These are phyloP conservation scores for Zelonia costaricensis DNA, from an alignment of 208 protist species.

Conservation along the genomic window DNA sequence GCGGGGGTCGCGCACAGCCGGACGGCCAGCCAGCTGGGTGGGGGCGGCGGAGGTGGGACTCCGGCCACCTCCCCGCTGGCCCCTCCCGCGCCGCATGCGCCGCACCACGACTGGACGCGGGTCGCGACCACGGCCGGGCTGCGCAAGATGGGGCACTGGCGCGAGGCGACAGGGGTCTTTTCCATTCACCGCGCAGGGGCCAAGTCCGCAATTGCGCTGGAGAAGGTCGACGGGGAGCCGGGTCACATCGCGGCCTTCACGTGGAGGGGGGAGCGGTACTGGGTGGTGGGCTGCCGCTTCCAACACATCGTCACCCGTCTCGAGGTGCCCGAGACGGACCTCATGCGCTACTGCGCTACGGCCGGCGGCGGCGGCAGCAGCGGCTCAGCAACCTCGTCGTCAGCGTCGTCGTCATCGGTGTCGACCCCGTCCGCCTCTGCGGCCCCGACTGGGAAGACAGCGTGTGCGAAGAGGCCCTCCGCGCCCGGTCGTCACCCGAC, in stretches of 20 bases:
- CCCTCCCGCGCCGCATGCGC: neutral
- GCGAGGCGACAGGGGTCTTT: slow-evolving; percentile 36
- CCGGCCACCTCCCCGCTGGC: neutral
- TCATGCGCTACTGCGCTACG: slow-evolving; percentile 34
- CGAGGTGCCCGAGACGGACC: slow-evolving; percentile 66
- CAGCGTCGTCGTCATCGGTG: neutral
- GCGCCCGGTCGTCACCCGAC: neutral
- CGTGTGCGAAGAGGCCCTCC: neutral
- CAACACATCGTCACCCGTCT: slow-evolving; percentile 66
- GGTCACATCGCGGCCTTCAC: slow-evolving; percentile 62
- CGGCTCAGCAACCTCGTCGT: neutral
- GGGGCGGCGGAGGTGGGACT: too few species aligned
- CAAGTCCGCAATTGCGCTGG: slow-evolving; percentile 40
- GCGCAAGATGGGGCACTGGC: slow-evolving; percentile 74
- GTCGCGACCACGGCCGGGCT: slow-evolving; percentile 53
- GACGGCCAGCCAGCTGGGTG: too few species aligned
- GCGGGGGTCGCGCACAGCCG: too few species aligned
- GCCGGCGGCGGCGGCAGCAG: slow-evolving; percentile 2
- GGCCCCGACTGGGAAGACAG: too few species aligned
- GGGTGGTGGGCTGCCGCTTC: slow-evolving; percentile 60
- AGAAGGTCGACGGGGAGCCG: slow-evolving; percentile 73
- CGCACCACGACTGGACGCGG: slow-evolving; percentile 17
- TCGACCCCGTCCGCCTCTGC: neutral
- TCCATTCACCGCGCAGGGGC: slow-evolving; percentile 35
- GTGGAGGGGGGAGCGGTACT: slow-evolving; percentile 54